These are phyloP conservation scores for Lactifluus hygrophoroides DNA, from an alignment of 768 basidiomycete genomes.

Conservation along the genomic window DNA sequence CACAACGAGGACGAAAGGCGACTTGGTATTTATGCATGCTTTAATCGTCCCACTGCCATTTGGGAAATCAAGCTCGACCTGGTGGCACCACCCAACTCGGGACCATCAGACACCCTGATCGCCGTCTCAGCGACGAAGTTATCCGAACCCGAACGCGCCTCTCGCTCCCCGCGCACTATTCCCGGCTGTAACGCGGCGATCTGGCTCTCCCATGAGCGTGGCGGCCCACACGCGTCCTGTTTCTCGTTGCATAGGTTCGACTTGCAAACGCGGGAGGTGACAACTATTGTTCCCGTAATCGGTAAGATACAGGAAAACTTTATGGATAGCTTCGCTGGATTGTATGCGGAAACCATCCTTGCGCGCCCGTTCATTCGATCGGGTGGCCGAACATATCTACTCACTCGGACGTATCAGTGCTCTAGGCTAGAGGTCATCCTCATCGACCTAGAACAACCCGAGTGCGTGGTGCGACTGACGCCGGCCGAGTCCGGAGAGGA, in stretches of 20 bases:
- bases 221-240: slow-evolving; percentile 27
- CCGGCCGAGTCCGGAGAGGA: slow-evolving; percentile 14
- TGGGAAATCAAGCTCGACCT: slow-evolving; percentile 22
- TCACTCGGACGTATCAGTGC: slow-evolving; percentile 21
- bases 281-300: slow-evolving; percentile 20
- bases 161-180: slow-evolving; percentile 21
- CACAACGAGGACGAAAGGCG: slow-evolving; percentile 23
- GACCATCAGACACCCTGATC: background rate
- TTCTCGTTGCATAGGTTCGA: slow-evolving; percentile 21
- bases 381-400: slow-evolving; percentile 7
- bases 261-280: slow-evolving; percentile 5
- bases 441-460: slow-evolving; percentile 16
- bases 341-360: slow-evolving; percentile 26
- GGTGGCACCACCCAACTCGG: background rate
- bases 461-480: slow-evolving; percentile 10
- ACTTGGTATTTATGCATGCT: slow-evolving; percentile 28
- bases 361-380: slow-evolving; percentile 23
- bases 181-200: slow-evolving; percentile 14
- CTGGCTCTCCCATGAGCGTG: slow-evolving; percentile 27
- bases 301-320: slow-evolving; percentile 5
- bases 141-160: slow-evolving; percentile 12
- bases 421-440: slow-evolving; percentile 22
- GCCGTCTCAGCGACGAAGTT: slow-evolving; percentile 2
- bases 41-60: slow-evolving; percentile 25
- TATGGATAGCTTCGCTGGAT: slow-evolving; percentile 27